phyloP scores from a whole-genome alignment of 208 protist species.

The Crithidia expoeki region DNA sequence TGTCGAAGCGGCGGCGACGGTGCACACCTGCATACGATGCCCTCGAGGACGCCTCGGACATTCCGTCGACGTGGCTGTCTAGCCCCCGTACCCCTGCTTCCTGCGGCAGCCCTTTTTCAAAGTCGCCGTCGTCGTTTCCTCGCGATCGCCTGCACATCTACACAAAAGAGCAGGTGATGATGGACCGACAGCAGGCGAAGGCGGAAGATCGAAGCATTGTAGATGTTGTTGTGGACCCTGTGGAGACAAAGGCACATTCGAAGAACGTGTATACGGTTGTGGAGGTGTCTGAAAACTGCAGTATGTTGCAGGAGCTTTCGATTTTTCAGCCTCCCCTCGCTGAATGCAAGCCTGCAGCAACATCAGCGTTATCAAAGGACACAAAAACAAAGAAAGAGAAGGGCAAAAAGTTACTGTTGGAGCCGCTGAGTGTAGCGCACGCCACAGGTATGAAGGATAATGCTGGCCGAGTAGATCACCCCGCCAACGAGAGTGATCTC shows the following conservation, averaged over 20 bases:
- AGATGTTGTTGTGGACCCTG: constrained; percentile 28
- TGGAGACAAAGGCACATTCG: constrained; percentile 3
- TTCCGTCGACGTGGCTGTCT: constrained; percentile 7
- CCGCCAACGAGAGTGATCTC: background rate
- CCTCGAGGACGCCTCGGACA: constrained; percentile 24
- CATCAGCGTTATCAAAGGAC: background rate
- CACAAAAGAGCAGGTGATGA: constrained; percentile 13
- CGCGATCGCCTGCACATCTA: constrained; percentile 34
- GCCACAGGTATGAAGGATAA: background rate
- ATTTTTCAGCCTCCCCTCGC: constrained; percentile 11
- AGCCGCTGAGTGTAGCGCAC: background rate
- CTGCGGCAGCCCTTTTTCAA: background rate
- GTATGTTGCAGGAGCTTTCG: constrained; percentile 21
- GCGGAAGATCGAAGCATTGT: constrained; percentile 37
- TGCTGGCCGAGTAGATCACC: background rate
- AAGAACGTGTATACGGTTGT: constrained; percentile 35
- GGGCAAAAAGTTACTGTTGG: background rate
- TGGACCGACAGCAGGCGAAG: constrained; percentile 13
- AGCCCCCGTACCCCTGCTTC: background rate
- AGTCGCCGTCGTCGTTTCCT: background rate
- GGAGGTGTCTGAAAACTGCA: constrained; percentile 8
- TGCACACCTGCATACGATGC: constrained; percentile 15
- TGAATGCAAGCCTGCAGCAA: background rate
- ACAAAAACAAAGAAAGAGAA: background rate
- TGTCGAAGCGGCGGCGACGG: constrained; percentile 12